Base-by-base conservation (phyloP, 2,329 filamentous ascomycete genomes). In the Dothistroma septosporum region DNA sequence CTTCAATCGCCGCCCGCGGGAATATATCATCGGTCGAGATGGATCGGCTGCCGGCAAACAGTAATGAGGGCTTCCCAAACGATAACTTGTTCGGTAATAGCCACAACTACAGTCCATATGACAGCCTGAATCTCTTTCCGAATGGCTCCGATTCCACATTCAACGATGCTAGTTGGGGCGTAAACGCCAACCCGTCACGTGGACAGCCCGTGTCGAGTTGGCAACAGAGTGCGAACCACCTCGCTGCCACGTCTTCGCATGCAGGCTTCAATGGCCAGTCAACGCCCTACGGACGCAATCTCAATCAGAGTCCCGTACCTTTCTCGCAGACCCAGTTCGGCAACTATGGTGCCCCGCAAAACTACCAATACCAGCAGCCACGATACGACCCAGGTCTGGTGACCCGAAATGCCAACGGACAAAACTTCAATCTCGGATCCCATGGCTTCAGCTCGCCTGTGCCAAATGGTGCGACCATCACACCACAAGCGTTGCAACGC, bases 151-250 rank as follows among this genome's bases (percentile, higher is more conserved):
- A 71, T 58, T 61, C 67, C 54, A 66, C 37, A 59, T 65, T 66
- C 57, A 64, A 65, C 64, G 67, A 73, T 65, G 65, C 69, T 67
- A 65, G 66, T 66, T 74, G 72, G 72, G 66, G 61, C 65, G 44
- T 73, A 69, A 68, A 72, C 65, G 64, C 67, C 67, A 68, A 66
- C 61, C 63, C 62, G 65, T 72, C 71, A 72, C 71, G 70, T 72
- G 69, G 58, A 14, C 62, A 65, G 58, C 59, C 58, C 33, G 61
- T 58, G 47, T 61, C 61, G 61, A 66, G 61, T 60, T 72, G 68
- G 67, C 63, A 62, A 41, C 66, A 69, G 53, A 68, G 68, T 63
- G 64, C 65, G 50, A 67, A 67, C 58, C 69, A 68, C 48, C 57
- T 69, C 33, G 58, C 68, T 49, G 53, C 63, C 44, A 55, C 57